These are phyloP conservation scores for Russula compacta DNA, from an alignment of 768 basidiomycete species.

Conservation along the genomic window DNA sequence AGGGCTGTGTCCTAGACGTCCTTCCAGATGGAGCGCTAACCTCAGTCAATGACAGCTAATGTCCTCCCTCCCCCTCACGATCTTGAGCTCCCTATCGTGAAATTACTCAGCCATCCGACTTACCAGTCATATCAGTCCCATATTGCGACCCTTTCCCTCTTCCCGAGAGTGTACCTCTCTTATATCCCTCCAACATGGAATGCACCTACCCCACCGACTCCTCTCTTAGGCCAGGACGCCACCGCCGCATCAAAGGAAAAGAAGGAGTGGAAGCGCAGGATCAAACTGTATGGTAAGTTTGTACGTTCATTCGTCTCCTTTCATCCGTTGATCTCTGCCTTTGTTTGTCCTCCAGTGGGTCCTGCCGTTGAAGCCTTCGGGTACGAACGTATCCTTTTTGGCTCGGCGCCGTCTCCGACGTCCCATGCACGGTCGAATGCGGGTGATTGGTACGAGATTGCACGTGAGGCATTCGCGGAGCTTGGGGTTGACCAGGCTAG, in stretches of 20 bases:
- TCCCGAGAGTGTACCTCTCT: constrained; percentile 62
- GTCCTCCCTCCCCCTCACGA: constrained; percentile 73
- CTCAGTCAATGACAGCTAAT: constrained; percentile 46
- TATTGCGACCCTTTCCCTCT: constrained; percentile 62
- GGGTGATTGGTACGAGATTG: constrained; percentile 73
- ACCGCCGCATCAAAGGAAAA: constrained; percentile 34
- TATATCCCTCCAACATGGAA: constrained; percentile 73
- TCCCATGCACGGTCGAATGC: constrained; percentile 40
- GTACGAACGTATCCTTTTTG: constrained; percentile 73
- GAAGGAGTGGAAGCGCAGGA: constrained; percentile 53
- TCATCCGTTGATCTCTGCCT: background rate
- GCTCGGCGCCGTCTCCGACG: constrained; percentile 58
- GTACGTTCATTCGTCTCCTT: background rate
- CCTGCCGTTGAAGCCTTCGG: constrained; percentile 83
- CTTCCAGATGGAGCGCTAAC: background rate
- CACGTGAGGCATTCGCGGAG: constrained; percentile 70
- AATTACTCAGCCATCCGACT: constrained; percentile 67
- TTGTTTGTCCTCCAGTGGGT: constrained; percentile 41
- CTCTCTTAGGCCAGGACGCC: constrained; percentile 30
- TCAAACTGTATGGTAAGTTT: constrained; percentile 79
- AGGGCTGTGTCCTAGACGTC: background rate
- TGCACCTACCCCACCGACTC: constrained; percentile 41
- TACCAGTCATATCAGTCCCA: constrained; percentile 68
- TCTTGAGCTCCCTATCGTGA: constrained; percentile 61
- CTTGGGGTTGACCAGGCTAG: constrained; percentile 70